Percentiles rank a stretch among this genome's conserved stretches.
Conservation (phyloP, 129 eudicot species). For the Flaveria trinervia region DNA sequence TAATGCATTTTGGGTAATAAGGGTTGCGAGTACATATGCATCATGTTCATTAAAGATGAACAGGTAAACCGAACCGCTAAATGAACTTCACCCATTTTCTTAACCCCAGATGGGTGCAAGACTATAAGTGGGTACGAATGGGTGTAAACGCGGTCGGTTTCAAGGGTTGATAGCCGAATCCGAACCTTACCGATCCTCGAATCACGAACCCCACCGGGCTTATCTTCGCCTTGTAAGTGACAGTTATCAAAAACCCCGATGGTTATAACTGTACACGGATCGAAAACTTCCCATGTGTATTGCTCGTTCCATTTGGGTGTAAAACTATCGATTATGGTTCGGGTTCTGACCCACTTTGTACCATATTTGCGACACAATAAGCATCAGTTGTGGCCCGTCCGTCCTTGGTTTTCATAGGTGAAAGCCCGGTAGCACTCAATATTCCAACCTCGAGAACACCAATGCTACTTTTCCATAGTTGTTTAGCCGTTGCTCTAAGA, state of each 20-base stretch:
- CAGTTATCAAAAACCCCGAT: constrained; percentile 53
- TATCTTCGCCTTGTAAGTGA: constrained; percentile 24
- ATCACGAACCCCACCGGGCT: constrained; percentile 42
- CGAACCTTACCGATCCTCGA: constrained; percentile 53
- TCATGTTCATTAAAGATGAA: constrained; percentile 48
- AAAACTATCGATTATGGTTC: constrained; percentile 45
- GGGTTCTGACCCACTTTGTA: constrained; percentile 51
- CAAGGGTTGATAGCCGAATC: constrained; percentile 50
- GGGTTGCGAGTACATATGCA: constrained; percentile 52
- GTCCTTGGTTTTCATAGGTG: constrained; percentile 48
- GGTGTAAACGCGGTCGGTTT: constrained; percentile 47
- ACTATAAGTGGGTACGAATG: constrained; percentile 55
- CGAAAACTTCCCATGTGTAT: constrained; percentile 56
- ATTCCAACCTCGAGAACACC: constrained; percentile 53
- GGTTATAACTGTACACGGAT: constrained; percentile 51
- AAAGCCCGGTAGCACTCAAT: constrained; percentile 47
- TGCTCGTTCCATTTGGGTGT: constrained; percentile 56
- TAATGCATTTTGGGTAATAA: constrained; percentile 56
- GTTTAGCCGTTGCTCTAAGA: constrained; percentile 50
- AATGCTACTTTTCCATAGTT: constrained; percentile 47
- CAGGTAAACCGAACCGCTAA: constrained; percentile 52
- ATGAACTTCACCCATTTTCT: constrained; percentile 55
- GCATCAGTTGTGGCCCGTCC: constrained; percentile 54
- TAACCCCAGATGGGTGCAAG: constrained; percentile 49
- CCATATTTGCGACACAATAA: constrained; percentile 57